These are phyloP conservation scores for Pythium vanterpoolii DNA, from an alignment of 352 stramenopile species.

Conservation along the genomic window DNA sequence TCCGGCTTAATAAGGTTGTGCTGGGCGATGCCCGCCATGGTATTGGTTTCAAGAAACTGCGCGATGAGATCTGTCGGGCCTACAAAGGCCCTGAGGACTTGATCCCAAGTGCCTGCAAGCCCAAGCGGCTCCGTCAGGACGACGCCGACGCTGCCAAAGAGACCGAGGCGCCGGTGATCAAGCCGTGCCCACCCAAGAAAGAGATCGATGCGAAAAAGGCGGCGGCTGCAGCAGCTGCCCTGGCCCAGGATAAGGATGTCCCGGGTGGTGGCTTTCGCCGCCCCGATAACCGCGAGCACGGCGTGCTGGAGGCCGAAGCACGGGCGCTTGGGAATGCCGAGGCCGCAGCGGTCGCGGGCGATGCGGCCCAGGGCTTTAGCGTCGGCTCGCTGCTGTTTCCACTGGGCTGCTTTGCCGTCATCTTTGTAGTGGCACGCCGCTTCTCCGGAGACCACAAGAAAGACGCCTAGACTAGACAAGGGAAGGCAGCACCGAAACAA, in stretches of 20 bases:
- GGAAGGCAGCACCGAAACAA: background rate
- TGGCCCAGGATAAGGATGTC: conserved; percentile 43
- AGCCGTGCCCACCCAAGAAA: conserved; percentile 71
- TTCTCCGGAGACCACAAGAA: conserved; percentile 78
- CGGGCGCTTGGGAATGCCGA: conserved; percentile 7
- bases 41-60: conserved; percentile 65
- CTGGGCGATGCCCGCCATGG: conserved; percentile 58
- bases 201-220: conserved; percentile 33
- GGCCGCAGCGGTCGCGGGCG: conserved; percentile 3
- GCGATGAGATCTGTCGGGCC: conserved; percentile 57
- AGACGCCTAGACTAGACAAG: conserved; percentile 34
- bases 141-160: conserved; percentile 28
- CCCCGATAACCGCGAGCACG: background rate
- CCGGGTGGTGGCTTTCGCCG: conserved; percentile 57
- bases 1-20: conserved; percentile 54
- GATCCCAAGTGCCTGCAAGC: conserved; percentile 36
- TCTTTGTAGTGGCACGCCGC: conserved; percentile 48
- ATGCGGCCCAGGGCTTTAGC: conserved; percentile 16
- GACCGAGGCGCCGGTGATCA: conserved; percentile 41
- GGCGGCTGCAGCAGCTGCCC: conserved; percentile 11
- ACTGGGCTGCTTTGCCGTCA: conserved; percentile 42
- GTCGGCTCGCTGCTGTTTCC: conserved; percentile 44
- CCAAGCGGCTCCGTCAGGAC: conserved; percentile 59
- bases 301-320: conserved; percentile 14
- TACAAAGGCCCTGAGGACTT: conserved; percentile 58